phyloP scores from a whole-genome alignment of 352 stramenopile genomes.

The Globisporangium spinosum region DNA sequence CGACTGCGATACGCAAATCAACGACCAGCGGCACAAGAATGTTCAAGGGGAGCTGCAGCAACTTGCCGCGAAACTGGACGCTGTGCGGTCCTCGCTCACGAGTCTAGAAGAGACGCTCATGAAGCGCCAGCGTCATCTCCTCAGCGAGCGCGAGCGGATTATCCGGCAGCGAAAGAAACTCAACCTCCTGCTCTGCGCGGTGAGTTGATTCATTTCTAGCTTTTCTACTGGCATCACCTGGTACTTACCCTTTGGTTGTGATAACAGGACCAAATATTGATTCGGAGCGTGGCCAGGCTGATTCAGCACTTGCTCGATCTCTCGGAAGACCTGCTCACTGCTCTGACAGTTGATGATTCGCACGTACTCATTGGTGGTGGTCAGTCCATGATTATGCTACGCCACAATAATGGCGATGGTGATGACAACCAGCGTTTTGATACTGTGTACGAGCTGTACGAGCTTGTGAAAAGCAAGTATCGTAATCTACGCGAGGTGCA shows the following conservation, averaged over 20 bases:
- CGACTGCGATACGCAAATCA: slow-evolving; percentile 34
- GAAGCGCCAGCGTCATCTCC: slow-evolving; percentile 31
- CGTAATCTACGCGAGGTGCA: slow-evolving; percentile 17
- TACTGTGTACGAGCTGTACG: slow-evolving; percentile 24
- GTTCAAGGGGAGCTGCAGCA: slow-evolving; percentile 35
- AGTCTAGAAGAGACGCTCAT: slow-evolving; percentile 36
- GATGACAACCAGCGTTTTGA: slow-evolving; percentile 9
- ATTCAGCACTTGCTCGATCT: slow-evolving; percentile 35
- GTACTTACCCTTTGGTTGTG: background rate
- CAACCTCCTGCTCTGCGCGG: slow-evolving; percentile 40
- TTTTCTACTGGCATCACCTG: too few relatives aligned
- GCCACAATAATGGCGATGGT: background rate
- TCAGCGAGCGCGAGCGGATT: slow-evolving; percentile 38
- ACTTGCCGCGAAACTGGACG: slow-evolving; percentile 22
- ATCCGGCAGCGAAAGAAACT: slow-evolving; percentile 52
- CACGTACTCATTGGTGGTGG: slow-evolving; percentile 11
- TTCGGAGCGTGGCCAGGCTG: slow-evolving; percentile 26
- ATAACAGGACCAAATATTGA: slow-evolving; percentile 35
- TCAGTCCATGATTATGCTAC: background rate
- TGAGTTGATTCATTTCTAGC: slow-evolving; percentile 5
- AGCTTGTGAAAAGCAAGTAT: slow-evolving; percentile 29
- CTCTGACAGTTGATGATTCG: slow-evolving; percentile 11
- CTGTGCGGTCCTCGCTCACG: slow-evolving; percentile 22
- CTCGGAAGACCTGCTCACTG: slow-evolving; percentile 26
- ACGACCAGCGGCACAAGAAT: slow-evolving; percentile 40